Percentiles rank a stretch among this genome's conserved stretches.
phyloP scores from a whole-genome alignment of 176 grass and related monocot species.

The Hordeum marinum region DNA sequence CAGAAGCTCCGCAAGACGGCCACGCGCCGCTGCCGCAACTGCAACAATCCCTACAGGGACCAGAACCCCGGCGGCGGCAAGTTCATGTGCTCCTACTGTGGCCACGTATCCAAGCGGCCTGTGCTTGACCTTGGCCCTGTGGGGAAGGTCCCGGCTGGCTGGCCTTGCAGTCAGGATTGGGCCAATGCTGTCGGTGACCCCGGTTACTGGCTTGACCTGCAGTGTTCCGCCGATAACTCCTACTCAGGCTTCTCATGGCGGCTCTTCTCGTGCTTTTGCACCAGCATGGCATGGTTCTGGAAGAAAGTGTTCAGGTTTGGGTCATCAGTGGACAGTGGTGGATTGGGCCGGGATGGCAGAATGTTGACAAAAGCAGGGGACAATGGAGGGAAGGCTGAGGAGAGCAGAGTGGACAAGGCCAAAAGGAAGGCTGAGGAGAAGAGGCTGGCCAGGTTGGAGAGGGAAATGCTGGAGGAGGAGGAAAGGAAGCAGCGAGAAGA shows the following conservation, averaged over 20 bases:
- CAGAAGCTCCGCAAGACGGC: constrained; percentile 86
- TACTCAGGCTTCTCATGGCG: constrained; percentile 43
- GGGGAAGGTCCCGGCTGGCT: constrained; percentile 32
- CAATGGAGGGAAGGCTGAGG: constrained; percentile 51
- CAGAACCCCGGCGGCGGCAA: constrained; percentile 83
- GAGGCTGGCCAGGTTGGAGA: constrained; percentile 74
- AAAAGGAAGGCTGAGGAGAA: constrained; percentile 91
- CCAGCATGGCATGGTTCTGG: constrained; percentile 43
- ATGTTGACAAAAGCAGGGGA: constrained; percentile 53
- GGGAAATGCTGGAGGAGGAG: constrained; percentile 90
- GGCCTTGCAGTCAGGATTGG: constrained; percentile 75
- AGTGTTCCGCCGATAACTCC: constrained; percentile 28
- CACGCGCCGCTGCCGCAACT: constrained; percentile 81
- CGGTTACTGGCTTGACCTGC: constrained; percentile 43
- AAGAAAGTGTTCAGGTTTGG: constrained; percentile 58
- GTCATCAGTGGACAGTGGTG: constrained; percentile 31
- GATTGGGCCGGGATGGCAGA: constrained; percentile 26
- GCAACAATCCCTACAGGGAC: constrained; percentile 73
- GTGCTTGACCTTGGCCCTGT: constrained; percentile 51
- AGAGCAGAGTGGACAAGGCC: constrained; percentile 69
- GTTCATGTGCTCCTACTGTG: constrained; percentile 95
- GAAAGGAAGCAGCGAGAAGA: constrained; percentile 94
- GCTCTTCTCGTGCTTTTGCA: constrained; percentile 26
- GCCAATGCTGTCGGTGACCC: constrained; percentile 22
- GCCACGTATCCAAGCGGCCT: constrained; percentile 80